Evolutionary conservation across 2,329 filamentous ascomycete genomes (phyloP).

Genomic region (Aquanectria penicillioides): DNA sequence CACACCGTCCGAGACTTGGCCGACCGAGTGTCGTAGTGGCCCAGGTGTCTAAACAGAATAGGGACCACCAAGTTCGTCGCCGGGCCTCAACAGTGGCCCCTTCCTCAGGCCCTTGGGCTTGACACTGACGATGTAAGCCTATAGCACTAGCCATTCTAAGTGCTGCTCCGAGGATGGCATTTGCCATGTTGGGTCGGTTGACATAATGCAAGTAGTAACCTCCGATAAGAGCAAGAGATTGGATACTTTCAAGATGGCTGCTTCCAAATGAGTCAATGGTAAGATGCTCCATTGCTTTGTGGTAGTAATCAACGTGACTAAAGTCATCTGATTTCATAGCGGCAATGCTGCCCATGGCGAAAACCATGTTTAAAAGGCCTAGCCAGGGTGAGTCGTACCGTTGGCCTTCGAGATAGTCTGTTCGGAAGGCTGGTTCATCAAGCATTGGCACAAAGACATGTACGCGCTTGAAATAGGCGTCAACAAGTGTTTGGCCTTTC

Average conservation of each 20-base stretch:
- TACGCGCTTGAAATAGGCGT: constrained; percentile 80
- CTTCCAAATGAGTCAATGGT: constrained; percentile 73
- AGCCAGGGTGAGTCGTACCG: constrained; percentile 75
- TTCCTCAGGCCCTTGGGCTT: constrained; percentile 15
- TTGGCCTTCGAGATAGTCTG: constrained; percentile 21
- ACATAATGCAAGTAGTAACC: constrained; percentile 83
- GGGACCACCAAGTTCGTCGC: constrained; percentile 77
- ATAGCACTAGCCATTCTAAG: constrained; percentile 77
- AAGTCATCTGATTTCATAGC: constrained; percentile 72
- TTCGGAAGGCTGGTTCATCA: constrained; percentile 73
- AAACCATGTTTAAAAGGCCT: constrained; percentile 78
- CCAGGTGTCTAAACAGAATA: constrained; percentile 81
- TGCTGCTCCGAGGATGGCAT: constrained; percentile 76
- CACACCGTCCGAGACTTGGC: constrained; percentile 74
- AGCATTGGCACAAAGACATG: constrained; percentile 79
- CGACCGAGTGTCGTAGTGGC: constrained; percentile 76
- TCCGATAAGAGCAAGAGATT: constrained; percentile 75
- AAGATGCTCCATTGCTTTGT: constrained; percentile 72
- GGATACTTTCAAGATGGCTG: constrained; percentile 69
- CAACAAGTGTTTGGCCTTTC: constrained; percentile 74
- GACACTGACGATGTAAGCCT: constrained; percentile 71
- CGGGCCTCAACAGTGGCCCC: constrained; percentile 59
- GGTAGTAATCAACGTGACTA: constrained; percentile 76
- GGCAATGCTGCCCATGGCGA: constrained; percentile 78
- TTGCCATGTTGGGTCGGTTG: constrained; percentile 79